Conservation (phyloP, 2,329 filamentous ascomycete genomes). For the Talaromyces sp. region DNA sequence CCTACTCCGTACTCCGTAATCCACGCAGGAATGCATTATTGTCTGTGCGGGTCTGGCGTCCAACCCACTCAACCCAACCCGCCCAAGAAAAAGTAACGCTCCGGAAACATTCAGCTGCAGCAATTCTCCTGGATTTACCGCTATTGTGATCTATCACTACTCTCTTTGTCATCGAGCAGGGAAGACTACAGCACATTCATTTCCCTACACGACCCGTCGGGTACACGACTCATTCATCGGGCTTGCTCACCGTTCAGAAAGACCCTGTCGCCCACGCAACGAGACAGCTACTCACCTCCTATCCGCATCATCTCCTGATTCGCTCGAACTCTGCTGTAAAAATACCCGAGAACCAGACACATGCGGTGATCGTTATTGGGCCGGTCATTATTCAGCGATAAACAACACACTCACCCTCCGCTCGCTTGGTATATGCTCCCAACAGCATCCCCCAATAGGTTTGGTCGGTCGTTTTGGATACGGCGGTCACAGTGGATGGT, state of each 20-base stretch:
- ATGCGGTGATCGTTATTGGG: neutral
- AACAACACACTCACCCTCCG: neutral
- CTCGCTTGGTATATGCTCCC: neutral
- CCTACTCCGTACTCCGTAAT: conserved; percentile 9
- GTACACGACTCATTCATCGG: neutral
- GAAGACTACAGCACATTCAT: neutral
- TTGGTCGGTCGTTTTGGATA: neutral
- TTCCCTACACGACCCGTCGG: neutral
- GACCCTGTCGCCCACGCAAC: neutral
- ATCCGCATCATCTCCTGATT: conserved; percentile 3
- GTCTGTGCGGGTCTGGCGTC: conserved; percentile 18
- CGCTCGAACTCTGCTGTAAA: neutral
- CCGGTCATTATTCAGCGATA: neutral
- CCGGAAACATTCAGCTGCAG: conserved; percentile 9
- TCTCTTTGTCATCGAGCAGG: neutral
- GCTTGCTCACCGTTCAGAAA: neutral
- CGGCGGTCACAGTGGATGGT: neutral
- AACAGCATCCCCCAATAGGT: neutral
- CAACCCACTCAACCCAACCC: conserved; percentile 3
- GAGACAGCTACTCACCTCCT: conserved; percentile 3
- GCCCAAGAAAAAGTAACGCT: conserved; percentile 9
- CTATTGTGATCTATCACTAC: conserved; percentile 1
- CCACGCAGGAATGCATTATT: conserved; percentile 16
- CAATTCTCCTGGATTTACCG: neutral
- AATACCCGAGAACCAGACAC: neutral